Evolutionary conservation across 495 filamentous ascomycete species (phyloP), one percentile per base, ranked within the genome.

Genomic region (Penicillium cosmopolitanum): DNA sequence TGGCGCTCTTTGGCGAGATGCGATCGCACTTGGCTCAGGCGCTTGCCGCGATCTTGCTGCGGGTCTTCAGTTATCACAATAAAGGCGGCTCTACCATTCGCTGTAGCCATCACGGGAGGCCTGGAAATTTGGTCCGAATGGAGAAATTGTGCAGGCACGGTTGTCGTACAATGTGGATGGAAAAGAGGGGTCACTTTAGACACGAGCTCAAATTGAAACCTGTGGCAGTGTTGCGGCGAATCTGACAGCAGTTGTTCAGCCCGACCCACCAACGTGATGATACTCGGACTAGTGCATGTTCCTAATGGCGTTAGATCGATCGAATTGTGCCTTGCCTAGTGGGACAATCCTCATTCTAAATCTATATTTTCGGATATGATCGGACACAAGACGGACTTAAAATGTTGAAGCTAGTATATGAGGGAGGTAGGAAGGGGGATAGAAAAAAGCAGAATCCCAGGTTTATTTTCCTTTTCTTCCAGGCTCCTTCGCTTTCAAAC

Each of bases 41-140:
- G 57, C 38, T 63, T 40, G 40, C 53, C 51, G 16, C 59, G 62
- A 21, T 50, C 60, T 35, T 44, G 18, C 21, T 66, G 47, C 18
- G 64, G 64, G 18, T 61, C 46, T 19, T 61, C 64, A 34, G 64
- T 66, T n/a, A 60, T 55, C 16, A 66, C 52, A 15, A 66, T 57
- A 57, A 66, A 66, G 11, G 56, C 51, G 18, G 56, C 47, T 53
- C 43, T 52, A 34, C 25, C n/a, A 7, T 40, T 31, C n/a, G 21
- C 57, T 16, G 18, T 13, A 4, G 13, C 25, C 50, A 61, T 61
- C 5, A 21, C 16, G 40, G 28, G 3, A 4, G 35, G 42, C 23
- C 18, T 43, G 10, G 21, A 19, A 19, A 7, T 48, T 11, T 48
- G 15, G 12, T 48, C 46, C n/a, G 23, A 31, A 58, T 51, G 19